Evolutionary conservation across 208 protist species (phyloP), one percentile per base, ranked within the genome.

Genomic region (Endotrypanum monterogeii): DNA sequence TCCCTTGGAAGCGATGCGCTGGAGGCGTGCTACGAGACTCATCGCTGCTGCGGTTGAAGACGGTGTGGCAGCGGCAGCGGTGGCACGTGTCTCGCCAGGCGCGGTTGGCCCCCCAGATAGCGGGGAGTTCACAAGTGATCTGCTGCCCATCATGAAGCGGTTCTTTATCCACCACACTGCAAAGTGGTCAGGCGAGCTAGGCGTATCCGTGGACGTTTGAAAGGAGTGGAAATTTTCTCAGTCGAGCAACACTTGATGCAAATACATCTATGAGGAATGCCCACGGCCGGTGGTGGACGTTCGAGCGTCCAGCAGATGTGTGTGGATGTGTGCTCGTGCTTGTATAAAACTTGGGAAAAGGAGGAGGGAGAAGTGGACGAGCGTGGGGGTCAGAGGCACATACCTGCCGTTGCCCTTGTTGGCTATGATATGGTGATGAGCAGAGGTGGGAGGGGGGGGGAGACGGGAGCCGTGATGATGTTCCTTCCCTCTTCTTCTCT

Each of bases 21-120:
- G 35, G 30, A 73, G 60, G 35, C 54, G 56, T 25, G 67, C 60
- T 30, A 73, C 39, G 11, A 68, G 18, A 55, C 48, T 78, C 16
- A 28, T 78, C 41, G 25, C 39, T 52, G 60, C 60, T 55, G 44
- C 48, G n/a, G 30, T n/a, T 56, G 44, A 14, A 68, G 70, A 32
- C 23, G 50, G 20, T 7, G 44, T 67, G 50, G 28, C 35, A 46
- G 57, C n/a, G 32, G 41, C 30, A 30, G 60, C n/a, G 18, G 60
- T 0, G 8, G 37, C 14, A 28, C 30, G 25, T 37, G n/a, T n/a
- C 41, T 37, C 44, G 25, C 12, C 25, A 30, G 44, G 12, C 25
- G 18, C 25, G 16, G 60, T 32, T 7, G 14, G 11, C 60, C 44
- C 60, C 6, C 35, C 20, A 28, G 23, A 39, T 28, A 39, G 60